phyloP scores from a whole-genome alignment of 116 monocot genomes.

The Trichopus zeylanicus region DNA sequence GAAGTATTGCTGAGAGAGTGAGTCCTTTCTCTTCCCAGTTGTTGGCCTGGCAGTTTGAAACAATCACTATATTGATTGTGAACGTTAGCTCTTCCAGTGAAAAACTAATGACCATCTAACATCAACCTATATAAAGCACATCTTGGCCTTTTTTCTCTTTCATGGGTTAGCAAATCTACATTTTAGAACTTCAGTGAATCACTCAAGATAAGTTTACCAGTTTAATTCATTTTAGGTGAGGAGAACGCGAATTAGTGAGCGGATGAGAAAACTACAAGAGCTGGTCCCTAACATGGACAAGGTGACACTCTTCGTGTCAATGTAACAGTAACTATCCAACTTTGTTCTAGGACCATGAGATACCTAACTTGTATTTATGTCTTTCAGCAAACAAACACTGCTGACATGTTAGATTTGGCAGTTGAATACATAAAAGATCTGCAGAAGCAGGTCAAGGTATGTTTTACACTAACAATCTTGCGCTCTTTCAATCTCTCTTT shows the following conservation, averaged over 20 bases:
- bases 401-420: slow-evolving; percentile 97
- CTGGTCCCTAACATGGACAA: slow-evolving; percentile 99
- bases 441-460: slow-evolving; percentile 83
- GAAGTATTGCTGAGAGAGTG: slow-evolving; percentile 98
- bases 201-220: too few relatives aligned
- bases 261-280: slow-evolving; percentile 93
- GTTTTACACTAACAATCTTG: not conserved
- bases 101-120: too few relatives aligned
- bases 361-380: not conserved
- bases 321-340: slow-evolving; percentile 8
- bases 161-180: too few relatives aligned
- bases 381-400: slow-evolving; percentile 95
- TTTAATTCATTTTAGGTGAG: slow-evolving; percentile 45
- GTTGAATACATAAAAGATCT: slow-evolving; percentile 97
- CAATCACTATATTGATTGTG: too few relatives aligned
- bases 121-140: too few relatives aligned
- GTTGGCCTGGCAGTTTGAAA: too few relatives aligned
- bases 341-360: not conserved
- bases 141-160: too few relatives aligned
- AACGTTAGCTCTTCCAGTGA: too few relatives aligned
- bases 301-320: slow-evolving; percentile 31
- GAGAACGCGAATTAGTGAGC: slow-evolving; percentile 86
- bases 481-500: not conserved
- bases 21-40: not conserved
- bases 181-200: too few relatives aligned